Base-by-base conservation (phyloP, 2,329 filamentous ascomycete species). In the Pseudocercospora fuligena region DNA sequence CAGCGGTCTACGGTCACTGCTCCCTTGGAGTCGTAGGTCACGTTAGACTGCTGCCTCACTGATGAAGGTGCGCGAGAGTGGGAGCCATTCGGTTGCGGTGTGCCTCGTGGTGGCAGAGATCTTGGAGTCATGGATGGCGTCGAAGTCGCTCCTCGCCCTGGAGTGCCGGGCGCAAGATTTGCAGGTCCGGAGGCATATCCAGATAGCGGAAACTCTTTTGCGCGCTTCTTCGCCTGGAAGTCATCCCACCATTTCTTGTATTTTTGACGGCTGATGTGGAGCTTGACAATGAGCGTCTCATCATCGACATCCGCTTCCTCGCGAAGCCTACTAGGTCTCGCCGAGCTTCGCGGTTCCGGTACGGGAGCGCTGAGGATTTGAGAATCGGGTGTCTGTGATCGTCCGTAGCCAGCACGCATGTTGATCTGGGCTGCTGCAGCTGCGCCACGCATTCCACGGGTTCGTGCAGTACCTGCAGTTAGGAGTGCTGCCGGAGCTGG, bases 371-470 rank as follows among this genome's bases (percentile, higher is more conserved):
- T 63, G 84, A 80, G 53, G 16, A 75, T 69, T 53, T 84, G 86
- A 9, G 89, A 84, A 78, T 98, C 95, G 2, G 95, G 95, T 0
- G 95, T 98, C 77, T 94, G 92, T 33, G 94, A 97, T 67, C 95
- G 90, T n/a, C 82, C 84, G 51, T 75, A 78, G 70, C 92, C 90
- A 40, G 90, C 90, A 69, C 87, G 82, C 88, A 98, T 94, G 64
- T 94, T 91, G 70, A 93, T 92, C 76, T 94, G 92, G 4, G 94
- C 94, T 51, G 90, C 91, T 27, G 89, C 90, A 16, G 94, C 94
- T 16, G 94, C 94, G 61, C 93, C 93, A 64, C 94, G 90, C 87
- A 97, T 93, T 58, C 91, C 91, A 77, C 94, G 88, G 8, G 93
- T 97, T 69, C 94, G 88, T 43, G 93, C 90, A 1, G 94, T 97